phyloP scores from a whole-genome alignment of 805 yeast genomes.

The Kodamaea kakaduensis region DNA sequence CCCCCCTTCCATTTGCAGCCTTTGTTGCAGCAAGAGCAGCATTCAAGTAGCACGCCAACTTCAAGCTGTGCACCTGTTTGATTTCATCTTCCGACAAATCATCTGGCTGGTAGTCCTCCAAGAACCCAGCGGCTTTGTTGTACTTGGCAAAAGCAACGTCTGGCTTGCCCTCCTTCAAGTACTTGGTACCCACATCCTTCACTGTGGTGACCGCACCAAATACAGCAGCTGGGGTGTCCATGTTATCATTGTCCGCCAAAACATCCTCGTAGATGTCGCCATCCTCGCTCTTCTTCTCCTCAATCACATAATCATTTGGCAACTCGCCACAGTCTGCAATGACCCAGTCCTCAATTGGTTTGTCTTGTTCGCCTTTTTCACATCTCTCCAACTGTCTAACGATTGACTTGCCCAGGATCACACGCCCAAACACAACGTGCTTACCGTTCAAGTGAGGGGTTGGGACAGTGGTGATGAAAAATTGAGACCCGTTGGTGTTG shows the following conservation, averaged over 20 bases:
- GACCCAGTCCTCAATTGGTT: constrained; percentile 65
- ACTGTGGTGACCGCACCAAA: constrained; percentile 59
- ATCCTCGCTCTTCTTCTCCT: constrained; percentile 51
- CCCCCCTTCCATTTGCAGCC: constrained; percentile 49
- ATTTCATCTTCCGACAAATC: constrained; percentile 55
- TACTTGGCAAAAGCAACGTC: constrained; percentile 63
- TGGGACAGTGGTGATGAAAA: constrained; percentile 86
- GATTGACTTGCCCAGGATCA: constrained; percentile 72
- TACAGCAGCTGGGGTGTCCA: constrained; percentile 65
- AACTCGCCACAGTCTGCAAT: constrained; percentile 79
- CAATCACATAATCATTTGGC: constrained; percentile 54
- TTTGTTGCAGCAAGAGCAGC: constrained; percentile 73
- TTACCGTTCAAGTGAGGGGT: constrained; percentile 95
- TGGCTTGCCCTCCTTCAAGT: constrained; percentile 62
- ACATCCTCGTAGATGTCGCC: constrained; percentile 77
- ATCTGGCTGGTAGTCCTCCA: constrained; percentile 71
- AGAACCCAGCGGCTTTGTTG: constrained; percentile 63
- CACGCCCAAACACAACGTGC: constrained; percentile 94
- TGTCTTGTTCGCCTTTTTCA: constrained; percentile 62
- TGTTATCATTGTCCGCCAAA: constrained; percentile 67
- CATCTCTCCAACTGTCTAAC: constrained; percentile 74
- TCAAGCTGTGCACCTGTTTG: constrained; percentile 47
- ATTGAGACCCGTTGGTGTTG: constrained; percentile 93
- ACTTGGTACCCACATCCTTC: constrained; percentile 74
- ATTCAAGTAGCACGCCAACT: constrained; percentile 64